A percentile compares a stretch with the other conserved stretches of the same genome.
Conservation (phyloP, 139 green algal species). For the Edaphochlamys debaryana region DNA sequence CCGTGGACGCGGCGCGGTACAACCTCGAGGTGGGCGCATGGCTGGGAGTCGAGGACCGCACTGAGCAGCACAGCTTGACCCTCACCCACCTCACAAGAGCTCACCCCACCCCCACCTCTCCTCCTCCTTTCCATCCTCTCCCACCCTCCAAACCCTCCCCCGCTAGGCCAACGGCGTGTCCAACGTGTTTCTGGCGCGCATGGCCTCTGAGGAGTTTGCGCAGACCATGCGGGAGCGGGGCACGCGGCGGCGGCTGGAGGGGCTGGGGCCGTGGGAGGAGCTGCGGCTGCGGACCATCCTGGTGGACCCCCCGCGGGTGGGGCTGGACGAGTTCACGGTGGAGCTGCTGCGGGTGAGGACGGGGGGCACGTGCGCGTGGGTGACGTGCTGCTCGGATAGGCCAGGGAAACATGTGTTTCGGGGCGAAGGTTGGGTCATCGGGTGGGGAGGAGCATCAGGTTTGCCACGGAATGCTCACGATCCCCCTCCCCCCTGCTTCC, state of each 20-base stretch:
- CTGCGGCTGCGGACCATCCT: conserved; percentile 77
- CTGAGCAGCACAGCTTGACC: too few species aligned
- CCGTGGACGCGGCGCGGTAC: conserved; percentile 78
- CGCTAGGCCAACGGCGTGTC: conserved; percentile 13
- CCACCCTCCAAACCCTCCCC: too few species aligned
- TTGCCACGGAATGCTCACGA: too few species aligned
- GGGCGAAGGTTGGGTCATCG: too few species aligned
- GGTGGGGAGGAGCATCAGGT: too few species aligned
- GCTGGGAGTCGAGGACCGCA: not conserved
- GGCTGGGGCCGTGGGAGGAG: conserved; percentile 58
- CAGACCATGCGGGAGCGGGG: conserved; percentile 68
- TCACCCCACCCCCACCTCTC: too few species aligned
- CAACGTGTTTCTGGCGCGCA: conserved; percentile 80
- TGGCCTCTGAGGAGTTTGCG: conserved; percentile 88
- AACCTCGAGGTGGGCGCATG: conserved; percentile 47
- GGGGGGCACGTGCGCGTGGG: not conserved
- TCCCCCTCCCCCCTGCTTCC: too few species aligned
- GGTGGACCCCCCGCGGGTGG: conserved; percentile 86
- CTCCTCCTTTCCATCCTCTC: too few species aligned
- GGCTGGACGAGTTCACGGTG: conserved; percentile 47
- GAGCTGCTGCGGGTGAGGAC: conserved; percentile 24
- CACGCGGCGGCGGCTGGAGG: conserved; percentile 60
- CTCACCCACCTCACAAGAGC: too few species aligned
- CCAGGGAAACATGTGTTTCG: too few species aligned
- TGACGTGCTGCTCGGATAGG: too few species aligned